Percentiles rank a stretch among this genome's conserved stretches.
phyloP scores from a whole-genome alignment of 2,329 filamentous ascomycete species.

The Aspergillus ruber region DNA sequence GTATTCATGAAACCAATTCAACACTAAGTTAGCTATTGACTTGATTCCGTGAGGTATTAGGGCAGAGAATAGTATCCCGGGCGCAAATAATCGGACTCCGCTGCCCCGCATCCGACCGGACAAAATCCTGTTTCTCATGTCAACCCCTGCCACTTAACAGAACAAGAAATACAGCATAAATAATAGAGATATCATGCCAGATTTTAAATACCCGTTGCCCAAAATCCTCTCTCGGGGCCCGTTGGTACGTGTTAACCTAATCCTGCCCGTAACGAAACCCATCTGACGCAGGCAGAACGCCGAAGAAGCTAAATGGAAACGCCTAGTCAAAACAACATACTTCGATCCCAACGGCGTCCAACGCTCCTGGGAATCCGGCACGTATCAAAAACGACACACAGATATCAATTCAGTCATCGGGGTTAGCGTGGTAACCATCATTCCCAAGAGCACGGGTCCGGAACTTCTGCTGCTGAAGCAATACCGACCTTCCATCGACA shows the following conservation, averaged over 20 bases:
- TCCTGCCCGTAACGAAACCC: background rate
- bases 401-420: background rate
- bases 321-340: background rate
- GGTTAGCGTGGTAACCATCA: background rate
- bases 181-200: background rate
- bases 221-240: background rate
- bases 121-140: too few relatives aligned
- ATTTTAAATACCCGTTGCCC: background rate
- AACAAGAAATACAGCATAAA: too few relatives aligned
- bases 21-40: too few relatives aligned
- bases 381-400: background rate
- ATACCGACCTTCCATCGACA: background rate
- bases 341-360: background rate
- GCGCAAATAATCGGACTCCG: too few relatives aligned
- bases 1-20: too few relatives aligned
- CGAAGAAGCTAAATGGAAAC: background rate
- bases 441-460: background rate
- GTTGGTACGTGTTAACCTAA: background rate
- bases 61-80: too few relatives aligned
- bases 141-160: too few relatives aligned
- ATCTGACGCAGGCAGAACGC: background rate
- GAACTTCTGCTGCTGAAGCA: background rate
- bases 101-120: too few relatives aligned
- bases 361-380: background rate
- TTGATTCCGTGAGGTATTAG: too few relatives aligned